Percentiles rank a stretch among this genome's conserved stretches.
Evolutionary conservation across 768 basidiomycete genomes (phyloP).

Genomic region (Artomyces pyxidatus): DNA sequence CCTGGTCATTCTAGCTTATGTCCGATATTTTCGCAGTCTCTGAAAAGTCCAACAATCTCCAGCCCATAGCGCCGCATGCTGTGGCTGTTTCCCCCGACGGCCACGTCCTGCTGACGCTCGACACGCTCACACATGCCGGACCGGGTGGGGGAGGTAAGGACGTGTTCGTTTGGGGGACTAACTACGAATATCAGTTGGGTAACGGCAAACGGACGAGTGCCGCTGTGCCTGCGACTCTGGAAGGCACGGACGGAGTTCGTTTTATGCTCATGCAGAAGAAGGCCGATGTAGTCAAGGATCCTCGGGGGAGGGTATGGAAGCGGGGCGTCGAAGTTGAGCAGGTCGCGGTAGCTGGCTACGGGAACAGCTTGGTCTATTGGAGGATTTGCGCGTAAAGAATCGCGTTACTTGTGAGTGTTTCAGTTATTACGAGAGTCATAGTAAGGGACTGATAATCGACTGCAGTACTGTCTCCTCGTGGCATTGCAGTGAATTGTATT

Average conservation of each 20-base stretch:
- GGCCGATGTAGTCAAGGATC: conserved; percentile 47
- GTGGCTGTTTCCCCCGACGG: conserved; percentile 68
- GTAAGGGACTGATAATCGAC: too few species aligned
- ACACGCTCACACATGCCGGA: conserved; percentile 44
- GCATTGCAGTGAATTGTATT: too few species aligned
- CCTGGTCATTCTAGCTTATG: neutral
- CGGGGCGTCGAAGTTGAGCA: conserved; percentile 58
- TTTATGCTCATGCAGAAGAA: conserved; percentile 48
- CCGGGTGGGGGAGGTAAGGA: conserved; percentile 51
- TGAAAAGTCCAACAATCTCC: conserved; percentile 49
- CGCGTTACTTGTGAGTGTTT: too few species aligned
- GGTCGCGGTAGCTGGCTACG: conserved; percentile 50
- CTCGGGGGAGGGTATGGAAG: conserved; percentile 54
- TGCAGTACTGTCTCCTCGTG: too few species aligned
- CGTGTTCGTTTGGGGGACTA: conserved; percentile 65
- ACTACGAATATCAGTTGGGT: conserved; percentile 67
- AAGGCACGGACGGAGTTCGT: conserved; percentile 43
- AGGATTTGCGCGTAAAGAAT: conserved; percentile 28
- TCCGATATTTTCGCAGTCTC: conserved; percentile 41
- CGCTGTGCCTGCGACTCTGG: conserved; percentile 44
- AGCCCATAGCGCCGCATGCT: conserved; percentile 53
- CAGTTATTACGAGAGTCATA: too few species aligned
- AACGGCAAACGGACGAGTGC: conserved; percentile 61
- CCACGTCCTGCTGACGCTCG: conserved; percentile 68
- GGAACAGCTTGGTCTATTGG: conserved; percentile 67